These are phyloP conservation scores for Cyathus striatus DNA, from an alignment of 768 basidiomycete genomes.

Conservation along the genomic window DNA sequence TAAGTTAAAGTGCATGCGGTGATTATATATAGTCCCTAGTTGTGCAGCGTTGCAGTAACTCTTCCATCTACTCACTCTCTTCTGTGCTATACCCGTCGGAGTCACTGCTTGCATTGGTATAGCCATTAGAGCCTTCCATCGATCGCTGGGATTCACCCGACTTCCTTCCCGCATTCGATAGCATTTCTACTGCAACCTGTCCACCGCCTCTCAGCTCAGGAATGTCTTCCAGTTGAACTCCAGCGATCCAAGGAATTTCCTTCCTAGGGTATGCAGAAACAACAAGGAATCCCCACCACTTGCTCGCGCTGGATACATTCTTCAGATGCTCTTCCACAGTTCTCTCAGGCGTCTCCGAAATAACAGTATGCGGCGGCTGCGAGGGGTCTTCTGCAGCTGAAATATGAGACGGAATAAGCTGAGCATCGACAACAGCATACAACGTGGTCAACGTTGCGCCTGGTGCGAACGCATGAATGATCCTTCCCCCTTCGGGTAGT, in stretches of 20 bases:
- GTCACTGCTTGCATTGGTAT: constrained; percentile 19
- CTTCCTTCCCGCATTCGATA: constrained; percentile 12
- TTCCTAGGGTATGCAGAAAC: constrained; percentile 64
- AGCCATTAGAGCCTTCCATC: background rate
- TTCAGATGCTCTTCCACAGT: constrained; percentile 24
- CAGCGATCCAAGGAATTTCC: constrained; percentile 48
- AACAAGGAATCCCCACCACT: constrained; percentile 76
- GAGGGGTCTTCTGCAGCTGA: constrained; percentile 34
- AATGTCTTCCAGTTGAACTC: constrained; percentile 35
- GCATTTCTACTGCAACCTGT: constrained; percentile 59
- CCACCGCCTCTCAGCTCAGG: constrained; percentile 51
- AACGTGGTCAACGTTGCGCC: constrained; percentile 52
- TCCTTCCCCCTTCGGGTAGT: constrained; percentile 50
- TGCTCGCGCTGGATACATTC: constrained; percentile 14
- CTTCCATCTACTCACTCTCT: constrained; percentile 33
- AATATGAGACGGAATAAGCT: constrained; percentile 40
- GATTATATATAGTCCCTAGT: no score
- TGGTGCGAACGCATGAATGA: constrained; percentile 51
- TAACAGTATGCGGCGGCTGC: constrained; percentile 31
- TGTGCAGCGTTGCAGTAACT: no score
- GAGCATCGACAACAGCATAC: constrained; percentile 69
- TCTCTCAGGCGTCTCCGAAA: constrained; percentile 29
- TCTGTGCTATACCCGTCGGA: constrained; percentile 60
- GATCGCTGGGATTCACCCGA: constrained; percentile 7
- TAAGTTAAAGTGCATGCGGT: no score